Evolutionary conservation across 345 rosid species (phyloP).

Genomic region (Eucalyptus albens): DNA sequence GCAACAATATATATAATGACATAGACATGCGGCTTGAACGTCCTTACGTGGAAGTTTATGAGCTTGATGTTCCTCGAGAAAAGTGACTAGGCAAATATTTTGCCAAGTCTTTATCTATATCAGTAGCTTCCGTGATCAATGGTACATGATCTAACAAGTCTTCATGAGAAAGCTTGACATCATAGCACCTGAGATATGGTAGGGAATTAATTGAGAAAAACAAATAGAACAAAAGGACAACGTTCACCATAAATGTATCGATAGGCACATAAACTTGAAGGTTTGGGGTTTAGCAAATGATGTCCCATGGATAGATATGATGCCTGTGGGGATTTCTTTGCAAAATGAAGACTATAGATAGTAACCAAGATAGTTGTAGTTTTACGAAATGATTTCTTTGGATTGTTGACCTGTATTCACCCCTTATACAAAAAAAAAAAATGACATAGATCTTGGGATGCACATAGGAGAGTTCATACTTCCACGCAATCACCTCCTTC

Average conservation of each 20-base stretch:
- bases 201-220: not conserved
- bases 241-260: not conserved
- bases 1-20: too few relatives aligned
- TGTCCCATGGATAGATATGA: conserved; percentile 10
- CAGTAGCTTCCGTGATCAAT: conserved; percentile 24
- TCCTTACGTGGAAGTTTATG: too few relatives aligned
- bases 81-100: conserved; percentile 2
- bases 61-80: too few relatives aligned
- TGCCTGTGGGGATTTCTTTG: conserved; percentile 9
- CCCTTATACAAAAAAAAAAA: not conserved
- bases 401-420: conserved; percentile 16
- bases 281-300: conserved; percentile 3
- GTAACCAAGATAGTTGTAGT: conserved; percentile 14
- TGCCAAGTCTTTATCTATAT: conserved; percentile 20
- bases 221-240: not conserved
- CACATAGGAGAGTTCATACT: conserved; percentile 16
- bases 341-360: conserved; percentile 29
- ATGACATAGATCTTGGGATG: conserved; percentile 8
- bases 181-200: conserved; percentile 14
- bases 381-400: conserved; percentile 18
- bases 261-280: conserved; percentile 7
- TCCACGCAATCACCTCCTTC: conserved; percentile 31
- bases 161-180: conserved; percentile 25
- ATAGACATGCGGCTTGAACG: too few relatives aligned
- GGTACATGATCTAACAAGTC: conserved; percentile 37